phyloP scores from a whole-genome alignment of 148 eudicot species.

The Rhododendron ferrugineum region DNA sequence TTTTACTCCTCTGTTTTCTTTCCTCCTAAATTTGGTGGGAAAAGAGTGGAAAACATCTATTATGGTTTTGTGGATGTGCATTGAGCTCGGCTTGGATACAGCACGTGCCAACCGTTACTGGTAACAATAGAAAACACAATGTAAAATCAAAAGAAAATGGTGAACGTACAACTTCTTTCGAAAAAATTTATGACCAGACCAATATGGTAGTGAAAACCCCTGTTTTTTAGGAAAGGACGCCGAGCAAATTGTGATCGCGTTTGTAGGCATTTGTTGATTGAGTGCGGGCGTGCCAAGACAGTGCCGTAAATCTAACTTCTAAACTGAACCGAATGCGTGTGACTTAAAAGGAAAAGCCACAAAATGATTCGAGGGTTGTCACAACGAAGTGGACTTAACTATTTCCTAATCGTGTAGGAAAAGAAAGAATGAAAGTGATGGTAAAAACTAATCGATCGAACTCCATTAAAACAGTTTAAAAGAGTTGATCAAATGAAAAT shows the following conservation, averaged over 20 bases:
- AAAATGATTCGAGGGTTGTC: not conserved
- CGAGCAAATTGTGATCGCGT: not conserved
- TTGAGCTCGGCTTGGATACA: not conserved
- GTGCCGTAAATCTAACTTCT: not conserved
- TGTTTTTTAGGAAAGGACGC: not conserved
- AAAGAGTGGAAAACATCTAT: not conserved
- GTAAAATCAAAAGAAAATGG: not conserved
- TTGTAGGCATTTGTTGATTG: not conserved
- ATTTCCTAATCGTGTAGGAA: too few relatives aligned
- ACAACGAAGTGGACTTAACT: not conserved
- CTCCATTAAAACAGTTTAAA: too few relatives aligned
- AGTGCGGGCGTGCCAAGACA: not conserved
- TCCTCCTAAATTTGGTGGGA: constrained; percentile 11
- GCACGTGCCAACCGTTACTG: not conserved
- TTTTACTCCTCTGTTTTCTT: constrained; percentile 4
- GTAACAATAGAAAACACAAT: not conserved
- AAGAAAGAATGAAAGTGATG: too few relatives aligned
- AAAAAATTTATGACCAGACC: not conserved
- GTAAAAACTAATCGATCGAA: too few relatives aligned
- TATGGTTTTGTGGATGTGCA: not conserved
- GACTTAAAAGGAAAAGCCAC: not conserved
- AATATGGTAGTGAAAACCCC: not conserved
- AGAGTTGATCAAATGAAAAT: not conserved
- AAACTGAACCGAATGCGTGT: too few relatives aligned
- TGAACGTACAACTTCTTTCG: not conserved